Evolutionary conservation across 2,329 filamentous ascomycete genomes (phyloP).

Genomic region (Claviceps fusiformis): DNA sequence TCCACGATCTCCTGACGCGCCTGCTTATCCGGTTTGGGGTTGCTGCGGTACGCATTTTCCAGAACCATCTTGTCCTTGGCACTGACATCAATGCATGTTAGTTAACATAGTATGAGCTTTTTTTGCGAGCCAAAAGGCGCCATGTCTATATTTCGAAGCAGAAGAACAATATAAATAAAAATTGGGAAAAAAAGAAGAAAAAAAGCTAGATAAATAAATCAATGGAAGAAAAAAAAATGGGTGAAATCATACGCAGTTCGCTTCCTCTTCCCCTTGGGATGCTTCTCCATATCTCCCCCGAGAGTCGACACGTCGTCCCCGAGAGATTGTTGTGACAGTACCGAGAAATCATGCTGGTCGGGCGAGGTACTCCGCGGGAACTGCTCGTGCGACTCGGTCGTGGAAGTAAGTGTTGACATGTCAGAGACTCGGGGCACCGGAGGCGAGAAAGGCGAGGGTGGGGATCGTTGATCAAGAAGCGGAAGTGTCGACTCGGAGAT

Average conservation of each 20-base stretch:
- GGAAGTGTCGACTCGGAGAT: not conserved
- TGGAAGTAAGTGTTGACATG: conserved; percentile 14
- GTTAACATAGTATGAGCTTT: not conserved
- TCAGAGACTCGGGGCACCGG: conserved; percentile 5
- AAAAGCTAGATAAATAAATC: too few species aligned
- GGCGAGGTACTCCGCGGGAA: conserved; percentile 11
- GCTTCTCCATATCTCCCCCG: conserved; percentile 23
- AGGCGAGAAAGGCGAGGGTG: not conserved
- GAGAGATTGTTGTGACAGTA: conserved; percentile 7
- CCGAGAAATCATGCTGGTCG: conserved; percentile 13
- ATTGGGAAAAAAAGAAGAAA: not conserved
- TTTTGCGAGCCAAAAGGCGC: not conserved
- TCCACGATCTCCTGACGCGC: conserved; percentile 73
- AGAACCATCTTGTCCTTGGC: conserved; percentile 81
- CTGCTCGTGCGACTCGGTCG: conserved; percentile 11
- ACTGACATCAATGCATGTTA: conserved; percentile 27
- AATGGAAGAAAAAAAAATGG: not conserved
- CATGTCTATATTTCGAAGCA: not conserved
- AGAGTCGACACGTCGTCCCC: conserved; percentile 1
- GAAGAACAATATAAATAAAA: not conserved
- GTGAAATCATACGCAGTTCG: conserved; percentile 41
- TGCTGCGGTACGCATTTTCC: conserved; percentile 70
- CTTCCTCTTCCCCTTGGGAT: conserved; percentile 49
- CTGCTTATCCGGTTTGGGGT: conserved; percentile 84
- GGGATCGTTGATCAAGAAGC: not conserved